Conservation (phyloP, 2,329 filamentous ascomycete species). For the Epichloe elymi region DNA sequence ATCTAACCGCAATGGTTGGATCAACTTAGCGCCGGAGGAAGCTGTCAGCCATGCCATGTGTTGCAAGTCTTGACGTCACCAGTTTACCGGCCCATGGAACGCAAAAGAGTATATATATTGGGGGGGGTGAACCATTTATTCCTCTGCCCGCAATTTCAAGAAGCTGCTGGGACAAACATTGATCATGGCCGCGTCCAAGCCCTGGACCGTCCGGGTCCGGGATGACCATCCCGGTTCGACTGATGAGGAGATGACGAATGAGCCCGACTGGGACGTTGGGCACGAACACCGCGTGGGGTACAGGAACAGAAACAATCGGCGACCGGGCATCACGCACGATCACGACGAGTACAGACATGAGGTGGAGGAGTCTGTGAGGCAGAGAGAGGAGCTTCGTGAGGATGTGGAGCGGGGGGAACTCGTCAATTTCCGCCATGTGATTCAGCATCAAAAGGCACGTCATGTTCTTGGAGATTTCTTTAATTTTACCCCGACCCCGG, state of each 20-base stretch:
- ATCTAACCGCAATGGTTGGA: too few relatives aligned
- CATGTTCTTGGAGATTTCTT: too few relatives aligned
- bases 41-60: too few relatives aligned
- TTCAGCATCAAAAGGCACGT: background rate
- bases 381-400: background rate
- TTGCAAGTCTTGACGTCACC: too few relatives aligned
- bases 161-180: too few relatives aligned
- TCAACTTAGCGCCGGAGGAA: too few relatives aligned
- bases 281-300: background rate
- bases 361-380: background rate
- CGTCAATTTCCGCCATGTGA: background rate
- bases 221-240: background rate
- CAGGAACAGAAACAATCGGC: background rate
- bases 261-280: background rate
- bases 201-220: background rate
- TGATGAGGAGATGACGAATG: background rate
- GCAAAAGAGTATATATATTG: too few relatives aligned
- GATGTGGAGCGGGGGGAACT: background rate
- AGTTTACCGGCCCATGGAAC: too few relatives aligned
- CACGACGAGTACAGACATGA: background rate
- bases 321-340: background rate
- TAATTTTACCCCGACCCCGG: too few relatives aligned
- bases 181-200: background rate
- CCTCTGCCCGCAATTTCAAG: too few relatives aligned
- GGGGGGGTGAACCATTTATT: too few relatives aligned